These are phyloP conservation scores for Lepiota venenata DNA, from an alignment of 768 basidiomycete species.

Conservation along the genomic window DNA sequence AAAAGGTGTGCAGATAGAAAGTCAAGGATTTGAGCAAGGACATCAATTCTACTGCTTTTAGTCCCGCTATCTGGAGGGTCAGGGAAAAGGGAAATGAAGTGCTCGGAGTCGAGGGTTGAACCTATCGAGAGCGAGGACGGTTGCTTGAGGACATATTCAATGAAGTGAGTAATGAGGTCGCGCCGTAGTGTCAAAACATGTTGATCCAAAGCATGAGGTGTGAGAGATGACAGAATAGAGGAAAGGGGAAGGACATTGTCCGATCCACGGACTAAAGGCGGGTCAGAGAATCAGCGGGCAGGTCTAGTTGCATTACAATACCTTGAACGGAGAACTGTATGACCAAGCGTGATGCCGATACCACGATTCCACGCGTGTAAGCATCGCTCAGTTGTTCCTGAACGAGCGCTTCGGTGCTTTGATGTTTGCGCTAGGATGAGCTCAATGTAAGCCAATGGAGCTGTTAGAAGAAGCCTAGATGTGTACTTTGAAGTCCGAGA, in stretches of 20 bases:
- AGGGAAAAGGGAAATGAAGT: conserved; percentile 46
- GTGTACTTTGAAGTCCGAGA: conserved; percentile 57
- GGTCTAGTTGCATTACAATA: conserved; percentile 10
- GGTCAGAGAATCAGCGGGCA: conserved; percentile 1
- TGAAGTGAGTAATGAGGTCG: conserved; percentile 55
- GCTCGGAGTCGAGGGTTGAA: conserved; percentile 32
- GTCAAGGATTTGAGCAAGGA: conserved; percentile 52
- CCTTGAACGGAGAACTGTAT: conserved; percentile 51
- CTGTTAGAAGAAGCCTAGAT: conserved; percentile 4
- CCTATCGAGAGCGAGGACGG: conserved; percentile 40
- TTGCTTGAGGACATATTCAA: conserved; percentile 56
- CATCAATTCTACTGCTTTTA: conserved; percentile 43
- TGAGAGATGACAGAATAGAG: conserved; percentile 57
- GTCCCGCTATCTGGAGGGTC: conserved; percentile 39
- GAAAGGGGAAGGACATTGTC: conserved; percentile 46
- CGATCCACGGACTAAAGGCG: conserved; percentile 53
- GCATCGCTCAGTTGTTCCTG: conserved; percentile 75
- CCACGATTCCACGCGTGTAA: conserved; percentile 53
- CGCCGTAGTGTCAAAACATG: conserved; percentile 63
- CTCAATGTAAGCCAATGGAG: not conserved
- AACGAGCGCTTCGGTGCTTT: conserved; percentile 50
- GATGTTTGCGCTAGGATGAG: conserved; percentile 47
- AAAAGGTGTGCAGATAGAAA: conserved; percentile 64
- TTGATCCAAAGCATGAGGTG: conserved; percentile 46
- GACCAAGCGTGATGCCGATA: conserved; percentile 46